Base-by-base conservation (phyloP, 169 alveolate genomes). In the Hepatocystis sp. region DNA sequence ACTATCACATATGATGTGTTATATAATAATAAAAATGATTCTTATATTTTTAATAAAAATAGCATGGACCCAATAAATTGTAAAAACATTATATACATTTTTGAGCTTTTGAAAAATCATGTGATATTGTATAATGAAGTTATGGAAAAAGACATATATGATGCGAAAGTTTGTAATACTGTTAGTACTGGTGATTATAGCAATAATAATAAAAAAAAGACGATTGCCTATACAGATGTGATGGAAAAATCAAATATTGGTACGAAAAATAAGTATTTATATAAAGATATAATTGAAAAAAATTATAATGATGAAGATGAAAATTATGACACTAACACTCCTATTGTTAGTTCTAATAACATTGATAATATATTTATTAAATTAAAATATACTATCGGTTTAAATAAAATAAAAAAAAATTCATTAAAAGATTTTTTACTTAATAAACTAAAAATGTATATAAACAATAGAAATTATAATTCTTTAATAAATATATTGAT, bases 241-340 rank as follows among this genome's bases (percentile, higher is more conserved):
- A n/a, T n/a, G n/a, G n/a, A n/a, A n/a, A n/a, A n/a, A n/a, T n/a
- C n/a, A n/a, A n/a, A n/a, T 49, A 61, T 8, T 46, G 58, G 34
- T 7, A 56, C 19, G 46, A 47, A 52, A 44, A 71, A 51, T 28
- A 71, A 60, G 46, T 71, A 44, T 52, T 71, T 71, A 51, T 71
- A 71, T 58, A 71, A 61, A 23, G 86, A 71, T 23, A 53, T 71
- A 58, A 71, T 71, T 71, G 86, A 71, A 71, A 71, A 58, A 71
- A 47, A 71, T 56, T 71, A 71, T 51, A 71, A 51, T 17, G 66
- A 71, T 21, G 51, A 36, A 44, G 30, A 71, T 5, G 19, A 17
- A 13, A 27, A 13, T n/a, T 63, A 71, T 25, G 32, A 40, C 19
- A 56, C 30, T 34, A 10, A 8, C 11, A 10, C 53, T 1, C 17